Conservation (phyloP, 2,329 filamentous ascomycete genomes). For the Salinomyces thailandicus region DNA sequence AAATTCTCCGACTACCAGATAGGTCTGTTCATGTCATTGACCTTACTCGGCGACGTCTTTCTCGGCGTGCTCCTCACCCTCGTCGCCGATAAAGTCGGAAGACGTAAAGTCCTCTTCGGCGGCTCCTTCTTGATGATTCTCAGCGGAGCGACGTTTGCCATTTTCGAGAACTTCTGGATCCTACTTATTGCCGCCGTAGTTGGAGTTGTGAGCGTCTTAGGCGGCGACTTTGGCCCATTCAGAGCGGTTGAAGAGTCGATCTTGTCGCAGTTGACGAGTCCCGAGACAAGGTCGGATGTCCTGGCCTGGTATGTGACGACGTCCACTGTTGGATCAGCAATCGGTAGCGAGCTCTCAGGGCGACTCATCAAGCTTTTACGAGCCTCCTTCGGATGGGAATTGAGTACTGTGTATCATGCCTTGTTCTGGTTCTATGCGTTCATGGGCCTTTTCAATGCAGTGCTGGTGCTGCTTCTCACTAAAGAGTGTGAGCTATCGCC, state of each 20-base stretch:
- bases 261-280: constrained; percentile 49
- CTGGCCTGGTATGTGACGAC: constrained; percentile 55
- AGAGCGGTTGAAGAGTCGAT: constrained; percentile 56
- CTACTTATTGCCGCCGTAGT: constrained; percentile 23
- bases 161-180: constrained; percentile 26
- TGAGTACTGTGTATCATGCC: constrained; percentile 45
- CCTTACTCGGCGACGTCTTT: constrained; percentile 25
- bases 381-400: constrained; percentile 37
- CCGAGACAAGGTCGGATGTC: constrained; percentile 49
- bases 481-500: constrained; percentile 39
- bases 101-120: constrained; percentile 21
- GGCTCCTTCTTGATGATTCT: constrained; percentile 25
- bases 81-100: constrained; percentile 24
- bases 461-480: constrained; percentile 39
- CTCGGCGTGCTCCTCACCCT: constrained; percentile 24
- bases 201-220: constrained; percentile 29
- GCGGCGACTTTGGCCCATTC: constrained; percentile 58
- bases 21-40: constrained; percentile 27
- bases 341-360: constrained; percentile 45
- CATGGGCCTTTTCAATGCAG: constrained; percentile 45
- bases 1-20: constrained; percentile 24
- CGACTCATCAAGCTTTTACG: constrained; percentile 41
- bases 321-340: constrained; percentile 45
- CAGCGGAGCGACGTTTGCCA: constrained; percentile 21
- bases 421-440: constrained; percentile 49